Conservation (phyloP, 2,329 filamentous ascomycete genomes). For the Penicillium sp. region DNA sequence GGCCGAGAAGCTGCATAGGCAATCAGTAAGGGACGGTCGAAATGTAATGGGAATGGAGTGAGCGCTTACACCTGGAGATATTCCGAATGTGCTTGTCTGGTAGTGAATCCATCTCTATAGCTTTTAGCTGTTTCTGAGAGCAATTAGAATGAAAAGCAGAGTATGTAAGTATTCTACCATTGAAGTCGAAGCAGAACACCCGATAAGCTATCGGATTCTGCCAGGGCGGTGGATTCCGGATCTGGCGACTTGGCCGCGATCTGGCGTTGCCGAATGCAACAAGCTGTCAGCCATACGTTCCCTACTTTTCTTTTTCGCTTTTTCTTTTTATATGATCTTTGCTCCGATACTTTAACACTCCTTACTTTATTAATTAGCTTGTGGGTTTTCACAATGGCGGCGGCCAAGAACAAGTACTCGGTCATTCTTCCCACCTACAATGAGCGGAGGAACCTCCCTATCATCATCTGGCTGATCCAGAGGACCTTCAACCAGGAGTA, state of each 20-base stretch:
- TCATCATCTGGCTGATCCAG: conserved; percentile 91
- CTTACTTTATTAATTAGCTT: conserved; percentile 7
- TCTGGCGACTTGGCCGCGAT: conserved; percentile 28
- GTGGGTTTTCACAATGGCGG: conserved; percentile 29
- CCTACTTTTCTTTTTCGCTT: conserved; percentile 16
- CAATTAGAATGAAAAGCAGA: not conserved
- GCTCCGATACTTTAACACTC: conserved; percentile 8
- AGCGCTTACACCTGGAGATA: conserved; percentile 35
- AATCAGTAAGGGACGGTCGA: conserved; percentile 12
- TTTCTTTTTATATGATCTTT: conserved; percentile 4
- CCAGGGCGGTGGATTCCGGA: conserved; percentile 28
- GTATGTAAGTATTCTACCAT: not conserved
- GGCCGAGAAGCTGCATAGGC: conserved; percentile 35
- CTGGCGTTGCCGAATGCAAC: conserved; percentile 20
- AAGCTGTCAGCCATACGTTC: conserved; percentile 25
- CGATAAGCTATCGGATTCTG: conserved; percentile 29
- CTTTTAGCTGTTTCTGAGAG: not conserved
- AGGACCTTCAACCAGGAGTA: conserved; percentile 88
- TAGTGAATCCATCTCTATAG: not conserved
- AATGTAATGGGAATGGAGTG: not conserved
- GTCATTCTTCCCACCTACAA: conserved; percentile 98
- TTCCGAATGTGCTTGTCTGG: conserved; percentile 32
- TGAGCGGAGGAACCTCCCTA: conserved; percentile 93
- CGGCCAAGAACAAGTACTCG: conserved; percentile 73
- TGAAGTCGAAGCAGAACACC: conserved; percentile 6